Conservation (phyloP, 306 rosid species). For the Fragaria vesca region DNA sequence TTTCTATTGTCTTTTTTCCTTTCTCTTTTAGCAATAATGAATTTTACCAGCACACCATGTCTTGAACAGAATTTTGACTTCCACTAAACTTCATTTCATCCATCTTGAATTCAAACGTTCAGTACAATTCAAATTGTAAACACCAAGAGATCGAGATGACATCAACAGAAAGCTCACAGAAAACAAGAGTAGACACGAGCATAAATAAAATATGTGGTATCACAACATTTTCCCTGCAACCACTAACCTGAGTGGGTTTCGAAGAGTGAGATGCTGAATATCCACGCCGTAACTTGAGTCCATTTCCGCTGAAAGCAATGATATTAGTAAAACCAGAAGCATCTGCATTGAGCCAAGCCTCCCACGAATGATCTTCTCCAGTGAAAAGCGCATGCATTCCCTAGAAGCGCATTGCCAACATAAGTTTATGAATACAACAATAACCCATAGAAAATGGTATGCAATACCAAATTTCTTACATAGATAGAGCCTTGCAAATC, state of each 20-base stretch:
- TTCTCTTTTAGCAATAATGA: conserved; percentile 4
- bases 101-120: not conserved
- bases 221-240: conserved; percentile 4
- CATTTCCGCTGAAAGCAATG: conserved; percentile 58
- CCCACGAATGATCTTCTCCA: conserved; percentile 96
- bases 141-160: not conserved
- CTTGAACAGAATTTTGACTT: not conserved
- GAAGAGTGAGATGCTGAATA: conserved; percentile 75
- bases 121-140: not conserved
- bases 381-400: conserved; percentile 93
- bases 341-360: conserved; percentile 90
- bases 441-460: conserved; percentile 12
- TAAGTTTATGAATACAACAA: conserved; percentile 23
- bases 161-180: not conserved
- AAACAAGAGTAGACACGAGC: not conserved
- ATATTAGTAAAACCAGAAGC: conserved; percentile 82
- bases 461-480: conserved; percentile 49
- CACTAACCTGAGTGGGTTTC: conserved; percentile 71
- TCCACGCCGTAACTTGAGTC: conserved; percentile 91
- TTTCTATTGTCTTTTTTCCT: not conserved
- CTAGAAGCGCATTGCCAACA: conserved; percentile 48
- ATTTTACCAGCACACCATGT: not conserved
- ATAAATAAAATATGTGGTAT: not conserved
- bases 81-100: not conserved
- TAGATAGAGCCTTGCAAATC: conserved; percentile 84